Conservation (phyloP, 148 eudicot genomes). For the Camellia japonica region DNA sequence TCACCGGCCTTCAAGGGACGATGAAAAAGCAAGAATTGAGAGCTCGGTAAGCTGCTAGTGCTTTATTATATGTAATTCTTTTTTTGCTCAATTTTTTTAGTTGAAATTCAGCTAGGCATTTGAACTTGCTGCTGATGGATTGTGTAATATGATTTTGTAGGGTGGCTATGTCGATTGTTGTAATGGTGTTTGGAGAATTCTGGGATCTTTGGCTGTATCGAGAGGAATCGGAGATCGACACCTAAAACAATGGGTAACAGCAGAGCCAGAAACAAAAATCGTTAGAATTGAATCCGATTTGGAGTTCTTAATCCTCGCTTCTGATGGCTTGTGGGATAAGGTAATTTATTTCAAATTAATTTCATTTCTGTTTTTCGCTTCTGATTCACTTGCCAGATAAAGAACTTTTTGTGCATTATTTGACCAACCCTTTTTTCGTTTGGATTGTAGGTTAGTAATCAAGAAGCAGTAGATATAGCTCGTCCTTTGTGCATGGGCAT, state of each 20-base stretch:
- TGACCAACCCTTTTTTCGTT: not conserved
- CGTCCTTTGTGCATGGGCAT: constrained; percentile 37
- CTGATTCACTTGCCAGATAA: not conserved
- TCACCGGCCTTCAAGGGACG: constrained; percentile 65
- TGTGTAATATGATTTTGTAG: constrained; percentile 27
- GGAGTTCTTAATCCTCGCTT: constrained; percentile 75
- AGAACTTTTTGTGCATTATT: not conserved
- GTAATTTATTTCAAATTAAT: constrained; percentile 27
- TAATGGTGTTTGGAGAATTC: constrained; percentile 73
- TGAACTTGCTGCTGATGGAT: constrained; percentile 11
- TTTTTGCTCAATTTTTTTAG: not conserved
- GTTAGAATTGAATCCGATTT: constrained; percentile 38
- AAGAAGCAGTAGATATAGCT: constrained; percentile 76
- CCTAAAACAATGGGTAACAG: constrained; percentile 66
- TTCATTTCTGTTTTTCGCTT: not conserved
- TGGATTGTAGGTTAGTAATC: constrained; percentile 44
- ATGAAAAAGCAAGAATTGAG: constrained; percentile 65
- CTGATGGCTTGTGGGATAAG: constrained; percentile 86
- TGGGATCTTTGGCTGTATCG: constrained; percentile 77
- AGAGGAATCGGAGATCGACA: constrained; percentile 69
- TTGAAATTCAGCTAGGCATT: not conserved
- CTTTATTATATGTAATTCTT: not conserved
- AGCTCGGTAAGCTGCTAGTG: constrained; percentile 38
- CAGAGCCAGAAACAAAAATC: constrained; percentile 62
- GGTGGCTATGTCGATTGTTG: constrained; percentile 76